Evolutionary conservation across 371 early-diverging fungal genomes (phyloP), one percentile per base, ranked within the genome.

Genomic region (Mortierella sp.): DNA sequence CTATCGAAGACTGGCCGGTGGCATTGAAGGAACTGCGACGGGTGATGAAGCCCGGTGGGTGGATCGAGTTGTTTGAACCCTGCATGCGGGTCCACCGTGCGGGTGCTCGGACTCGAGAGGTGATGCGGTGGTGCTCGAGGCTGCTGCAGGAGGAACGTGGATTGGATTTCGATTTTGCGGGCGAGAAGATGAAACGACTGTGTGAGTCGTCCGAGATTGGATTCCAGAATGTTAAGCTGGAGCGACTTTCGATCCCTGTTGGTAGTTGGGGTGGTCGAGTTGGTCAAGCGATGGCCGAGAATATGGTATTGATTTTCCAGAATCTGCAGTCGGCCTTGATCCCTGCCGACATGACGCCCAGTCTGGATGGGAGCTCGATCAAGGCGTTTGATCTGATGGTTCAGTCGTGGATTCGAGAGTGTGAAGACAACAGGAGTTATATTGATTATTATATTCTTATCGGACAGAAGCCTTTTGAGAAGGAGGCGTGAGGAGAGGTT

Each of bases 31-130:
- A 87, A 37, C 51, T 87, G 69, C 75, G 67, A 8, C 81, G 87
- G 8, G 87, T 87, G 0, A 81, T 83, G 81, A 87, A 87, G 53
- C 87, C 87, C 3, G 87, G 87, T 0, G 87, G 74, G 2, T 82
- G 80, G 81, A 80, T 87, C 61, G 87, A 87, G 34, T 76, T 87
- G 6, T 82, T 82, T 80, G 87, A 87, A 48, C 83, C 86, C n/a
- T 76, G 82, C 43, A 86, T 86, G 86, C 76, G 86, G 14, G 81
- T 86, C 53, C 86, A 86, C 55, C 81, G 82, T 2, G 81, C 86
- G 19, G 86, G 86, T 2, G 40, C 79, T 1, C 73, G 86, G 19
- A 86, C 86, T 0, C 61, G 86, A 21, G 81, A 86, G 46, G 82
- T 86, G 53, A 81, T 86, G 81, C 76, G 75, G 51, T 86, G 86